Base-by-base conservation (phyloP, 441 rosid species). In the Mallotus repandus region DNA sequence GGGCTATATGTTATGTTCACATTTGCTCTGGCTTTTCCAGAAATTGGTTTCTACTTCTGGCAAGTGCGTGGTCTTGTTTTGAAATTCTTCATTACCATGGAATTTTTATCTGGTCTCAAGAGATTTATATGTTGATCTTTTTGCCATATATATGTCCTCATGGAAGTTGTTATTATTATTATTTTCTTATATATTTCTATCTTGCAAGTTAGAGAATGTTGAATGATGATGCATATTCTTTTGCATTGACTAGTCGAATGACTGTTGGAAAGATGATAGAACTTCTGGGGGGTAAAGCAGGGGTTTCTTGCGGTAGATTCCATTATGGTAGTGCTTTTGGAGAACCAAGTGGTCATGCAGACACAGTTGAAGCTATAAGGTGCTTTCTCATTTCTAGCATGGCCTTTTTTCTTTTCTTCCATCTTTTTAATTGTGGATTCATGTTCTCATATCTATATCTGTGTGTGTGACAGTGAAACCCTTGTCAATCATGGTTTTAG, bases 261-360 rank as follows among this genome's bases (percentile, higher is more conserved):
- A 96, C 98, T 22, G 97, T 93, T 73, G 97, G 99, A 58, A 96
- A 96, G 88, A 96, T 93, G 99, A 87, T 93, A 79, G 99, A 96
- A 85, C 98, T 96, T 77, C 90, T 93, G 74, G 99, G 97, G 59
- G 81, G 99, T 78, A 96, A 93, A 82, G 97, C 98, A 69, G 98
- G 97, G 70, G 97, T 91, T 74, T 90, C 94, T 4, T 86, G 89
- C 32, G 98, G 97, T 71, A 85, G 86, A 82, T 92, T 86, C 82
- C 97, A 91, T 81, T 93, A 93, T 80, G 99, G 99, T 66, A 96
- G 98, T 79, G 99, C 99, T 53, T 93, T 93, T 84, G 98, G 99
- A 52, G 97, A 96, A 84, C 88, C 89, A 74, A 84, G 98, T 79
- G 98, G 99, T 78, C 97, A 91, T 82, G 98, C 97, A 32, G 94